A percentile compares a stretch with the other conserved stretches of the same genome.
These are phyloP conservation scores for Cephalotrichum gorgonifer DNA, from an alignment of 2,329 filamentous ascomycete species.

Conservation along the genomic window DNA sequence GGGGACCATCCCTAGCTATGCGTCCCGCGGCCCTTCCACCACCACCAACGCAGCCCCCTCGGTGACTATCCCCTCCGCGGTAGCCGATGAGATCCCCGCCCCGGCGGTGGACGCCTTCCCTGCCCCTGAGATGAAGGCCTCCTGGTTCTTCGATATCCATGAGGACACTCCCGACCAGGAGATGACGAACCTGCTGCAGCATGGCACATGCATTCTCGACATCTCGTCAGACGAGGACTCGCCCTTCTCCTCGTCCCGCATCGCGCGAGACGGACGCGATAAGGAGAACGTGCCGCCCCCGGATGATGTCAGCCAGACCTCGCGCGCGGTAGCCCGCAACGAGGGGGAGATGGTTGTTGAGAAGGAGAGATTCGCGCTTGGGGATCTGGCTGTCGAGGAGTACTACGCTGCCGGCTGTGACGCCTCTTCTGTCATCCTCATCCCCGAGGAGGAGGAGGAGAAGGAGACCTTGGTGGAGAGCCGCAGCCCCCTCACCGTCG, in stretches of 20 bases:
- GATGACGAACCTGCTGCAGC: slow-evolving; percentile 86
- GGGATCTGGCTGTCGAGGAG: slow-evolving; percentile 56
- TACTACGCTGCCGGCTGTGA: slow-evolving; percentile 60
- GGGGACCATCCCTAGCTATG: slow-evolving; percentile 59
- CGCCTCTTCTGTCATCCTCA: slow-evolving; percentile 47
- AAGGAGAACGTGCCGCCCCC: slow-evolving; percentile 90
- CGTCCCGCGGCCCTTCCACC: slow-evolving; percentile 25
- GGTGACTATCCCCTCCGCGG: slow-evolving; percentile 11
- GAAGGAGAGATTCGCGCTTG: slow-evolving; percentile 53
- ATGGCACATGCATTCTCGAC: slow-evolving; percentile 77
- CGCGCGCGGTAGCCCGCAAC: slow-evolving; percentile 18
- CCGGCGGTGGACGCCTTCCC: slow-evolving; percentile 16
- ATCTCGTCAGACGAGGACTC: slow-evolving; percentile 81
- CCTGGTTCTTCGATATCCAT: slow-evolving; percentile 91
- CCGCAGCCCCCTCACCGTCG: too few relatives aligned
- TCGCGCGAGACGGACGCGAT: slow-evolving; percentile 52
- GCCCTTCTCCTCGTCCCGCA: slow-evolving; percentile 39
- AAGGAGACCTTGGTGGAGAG: slow-evolving; percentile 13
- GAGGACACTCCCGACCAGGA: slow-evolving; percentile 86
- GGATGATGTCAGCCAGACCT: slow-evolving; percentile 52
- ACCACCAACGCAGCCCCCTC: slow-evolving; percentile 18
- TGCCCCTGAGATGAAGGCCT: slow-evolving; percentile 43
- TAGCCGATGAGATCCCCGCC: slow-evolving; percentile 11
- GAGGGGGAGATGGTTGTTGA: slow-evolving; percentile 50
- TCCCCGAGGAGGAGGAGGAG: slow-evolving; percentile 50